Percentiles rank a stretch among this genome's conserved stretches.
phyloP scores from a whole-genome alignment of 495 filamentous ascomycete species.

The Tuber umbilicatum region DNA sequence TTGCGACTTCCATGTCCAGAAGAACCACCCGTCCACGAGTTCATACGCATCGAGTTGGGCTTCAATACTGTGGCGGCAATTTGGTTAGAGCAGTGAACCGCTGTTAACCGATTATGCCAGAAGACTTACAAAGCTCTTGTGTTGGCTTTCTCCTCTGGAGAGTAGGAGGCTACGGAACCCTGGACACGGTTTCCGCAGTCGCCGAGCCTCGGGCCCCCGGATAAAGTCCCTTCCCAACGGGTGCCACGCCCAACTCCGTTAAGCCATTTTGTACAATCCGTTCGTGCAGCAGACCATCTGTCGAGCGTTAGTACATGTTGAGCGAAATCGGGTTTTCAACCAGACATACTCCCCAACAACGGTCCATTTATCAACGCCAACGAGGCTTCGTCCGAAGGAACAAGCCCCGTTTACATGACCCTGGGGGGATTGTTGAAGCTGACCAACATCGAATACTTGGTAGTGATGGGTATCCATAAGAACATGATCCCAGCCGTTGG shows the following conservation, averaged over 20 bases:
- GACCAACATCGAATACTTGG: slow-evolving; percentile 58
- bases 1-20: slow-evolving; percentile 84
- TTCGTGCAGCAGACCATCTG: slow-evolving; percentile 57
- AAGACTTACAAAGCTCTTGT: slow-evolving; percentile 31
- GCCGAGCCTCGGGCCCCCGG: slow-evolving; percentile 46
- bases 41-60: slow-evolving; percentile 71
- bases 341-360: slow-evolving; percentile 57
- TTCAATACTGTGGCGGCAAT: slow-evolving; percentile 49
- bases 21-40: slow-evolving; percentile 63
- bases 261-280: slow-evolving; percentile 66
- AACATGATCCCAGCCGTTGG: slow-evolving; percentile 52
- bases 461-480: slow-evolving; percentile 66
- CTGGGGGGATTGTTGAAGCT: slow-evolving; percentile 49
- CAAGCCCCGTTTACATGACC: slow-evolving; percentile 53
- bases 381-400: slow-evolving; percentile 47
- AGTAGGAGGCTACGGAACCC: slow-evolving; percentile 29
- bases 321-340: background rate
- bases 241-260: slow-evolving; percentile 64
- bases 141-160: slow-evolving; percentile 25
- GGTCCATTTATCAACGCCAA: slow-evolving; percentile 60
- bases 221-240: slow-evolving; percentile 62
- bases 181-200: slow-evolving; percentile 47
- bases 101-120: background rate
- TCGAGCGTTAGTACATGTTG: background rate
- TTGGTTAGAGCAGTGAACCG: background rate